Base-by-base conservation (phyloP, 805 yeast species). In the Saccharomycopsis schoenii region DNA sequence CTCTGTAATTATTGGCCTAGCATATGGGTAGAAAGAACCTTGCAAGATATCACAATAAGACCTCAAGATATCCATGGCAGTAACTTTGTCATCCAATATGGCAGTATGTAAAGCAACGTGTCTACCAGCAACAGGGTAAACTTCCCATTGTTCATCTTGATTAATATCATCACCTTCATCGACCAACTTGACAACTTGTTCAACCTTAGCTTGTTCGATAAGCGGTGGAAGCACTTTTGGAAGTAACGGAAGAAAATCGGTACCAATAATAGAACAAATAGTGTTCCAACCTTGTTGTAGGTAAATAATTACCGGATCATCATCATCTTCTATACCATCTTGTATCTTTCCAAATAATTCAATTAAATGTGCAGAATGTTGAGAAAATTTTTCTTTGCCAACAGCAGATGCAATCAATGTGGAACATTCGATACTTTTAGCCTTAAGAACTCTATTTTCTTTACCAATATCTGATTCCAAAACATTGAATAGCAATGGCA, bases 241-340 rank as follows among this genome's bases (percentile, higher is more conserved):
- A 63, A 94, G 77, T 67, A 83, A 86, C 14, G 97, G 97, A 63
- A 89, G 73, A 71, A 94, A 94, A 55, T 90, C 96, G 62, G 79
- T 80, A 25, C 97, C 96, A 47, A 93, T 77, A 58, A 93, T 83
- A 66, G 87, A 81, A 71, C 99, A 94, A 55, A 94, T 80, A 68
- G 98, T 83, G 60, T 94, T 90, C 99, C 99, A 94, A 55, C 96
- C 97, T 71, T 89, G 96, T 67, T 90, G 96, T 65, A 94, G 78
- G 68, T 89, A 92, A 56, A 89, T 81, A 67, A 83, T 88, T 17
- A 94, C 86, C 15, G 97, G 96, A 70, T 92, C 97, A 69, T 92
- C 97, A n/a, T 80, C 79, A 19, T 71, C 75, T 58, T 76, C 84
- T 61, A 80, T 82, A 37, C 76, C 70, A 60, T 79, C 77, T 74